Conservation (phyloP, 2,329 filamentous ascomycete genomes). For the Davidsoniella neocaledoniae region DNA sequence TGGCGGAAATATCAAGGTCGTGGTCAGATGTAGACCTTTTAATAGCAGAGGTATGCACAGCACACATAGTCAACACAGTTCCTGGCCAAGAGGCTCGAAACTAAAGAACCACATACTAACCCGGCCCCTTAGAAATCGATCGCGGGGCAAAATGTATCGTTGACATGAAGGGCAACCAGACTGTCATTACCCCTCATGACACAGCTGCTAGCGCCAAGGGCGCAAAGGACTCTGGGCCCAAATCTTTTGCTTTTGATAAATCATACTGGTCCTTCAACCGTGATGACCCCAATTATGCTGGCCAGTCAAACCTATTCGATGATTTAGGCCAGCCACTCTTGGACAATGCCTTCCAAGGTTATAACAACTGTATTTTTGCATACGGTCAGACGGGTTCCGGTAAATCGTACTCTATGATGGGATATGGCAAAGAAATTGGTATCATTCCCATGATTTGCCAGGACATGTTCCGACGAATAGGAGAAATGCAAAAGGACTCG, state of each 20-base stretch:
- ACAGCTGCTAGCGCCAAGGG: constrained; percentile 55
- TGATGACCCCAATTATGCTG: constrained; percentile 64
- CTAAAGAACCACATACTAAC: neutral
- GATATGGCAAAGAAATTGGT: constrained; percentile 86
- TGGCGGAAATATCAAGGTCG: constrained; percentile 98
- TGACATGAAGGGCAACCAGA: constrained; percentile 89
- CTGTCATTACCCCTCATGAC: constrained; percentile 65
- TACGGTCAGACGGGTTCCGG: constrained; percentile 97
- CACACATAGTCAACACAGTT: constrained; percentile 1
- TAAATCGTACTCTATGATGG: constrained; percentile 99
- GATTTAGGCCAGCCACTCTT: constrained; percentile 80
- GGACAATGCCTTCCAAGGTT: constrained; percentile 95
- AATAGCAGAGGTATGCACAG: constrained; percentile 64
- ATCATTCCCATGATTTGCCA: constrained; percentile 96
- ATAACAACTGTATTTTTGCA: constrained; percentile 99
- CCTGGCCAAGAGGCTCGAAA: neutral
- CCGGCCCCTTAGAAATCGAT: constrained; percentile 53
- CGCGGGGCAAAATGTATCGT: constrained; percentile 91
- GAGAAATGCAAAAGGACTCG: constrained; percentile 50
- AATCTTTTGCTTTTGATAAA: constrained; percentile 87
- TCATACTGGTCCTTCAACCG: constrained; percentile 98
- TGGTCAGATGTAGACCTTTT: constrained; percentile 90
- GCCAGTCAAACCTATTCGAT: constrained; percentile 73
- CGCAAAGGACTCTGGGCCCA: constrained; percentile 53
- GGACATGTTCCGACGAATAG: constrained; percentile 89